Evolutionary conservation across 2,329 filamentous ascomycete species (phyloP), one percentile per base, ranked within the genome.

Genomic region (Penicillium sp.): DNA sequence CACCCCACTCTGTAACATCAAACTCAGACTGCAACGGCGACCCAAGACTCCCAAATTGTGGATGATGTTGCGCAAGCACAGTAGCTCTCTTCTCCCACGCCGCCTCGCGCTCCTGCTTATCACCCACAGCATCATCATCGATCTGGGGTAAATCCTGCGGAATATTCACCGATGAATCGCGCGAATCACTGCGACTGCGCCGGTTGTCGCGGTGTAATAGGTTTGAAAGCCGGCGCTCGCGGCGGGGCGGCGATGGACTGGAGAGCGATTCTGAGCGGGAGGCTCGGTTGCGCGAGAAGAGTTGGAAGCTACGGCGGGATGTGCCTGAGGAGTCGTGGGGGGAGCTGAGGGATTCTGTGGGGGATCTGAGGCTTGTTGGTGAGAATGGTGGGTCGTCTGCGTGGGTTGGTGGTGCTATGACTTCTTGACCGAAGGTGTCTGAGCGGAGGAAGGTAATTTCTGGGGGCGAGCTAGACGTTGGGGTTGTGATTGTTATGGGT

Each of bases 1-100:
- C 53, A 16, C 46, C 51, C 33, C 50, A 23, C 26, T 53, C 49
- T 9, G 45, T 45, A 14, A 61, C 44, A 27, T 62, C 57, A 14
- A 53, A 52, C n/a, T 62, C 54, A 50, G 59, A 62, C 49, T 52
- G 54, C 16, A 58, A 42, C 23, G 62, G 57, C 13, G 66, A 62
- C 6, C 69, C 63, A 21, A 65, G 49, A 13, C 78, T 75, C 4
- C 69, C 61, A 73, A 79, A 60, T 7, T 79, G 72, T 50, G 80
- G 77, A 57, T 81, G 80, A 58, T 74, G 82, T 65, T 84, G 85
- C 31, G 91, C 93, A 63, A 98, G 80, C 58, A 96, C 85, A n/a
- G 93, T 97, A 27, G 95, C 95, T 59, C 93, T 84, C 78, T 90
- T 88, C 81, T 98, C 95, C 95, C 95, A 99, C 76, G 89, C 84